Percentiles rank a stretch among this genome's conserved stretches.
phyloP scores from a whole-genome alignment of 2,329 filamentous ascomycete genomes.

The Sarocladium kiliense region DNA sequence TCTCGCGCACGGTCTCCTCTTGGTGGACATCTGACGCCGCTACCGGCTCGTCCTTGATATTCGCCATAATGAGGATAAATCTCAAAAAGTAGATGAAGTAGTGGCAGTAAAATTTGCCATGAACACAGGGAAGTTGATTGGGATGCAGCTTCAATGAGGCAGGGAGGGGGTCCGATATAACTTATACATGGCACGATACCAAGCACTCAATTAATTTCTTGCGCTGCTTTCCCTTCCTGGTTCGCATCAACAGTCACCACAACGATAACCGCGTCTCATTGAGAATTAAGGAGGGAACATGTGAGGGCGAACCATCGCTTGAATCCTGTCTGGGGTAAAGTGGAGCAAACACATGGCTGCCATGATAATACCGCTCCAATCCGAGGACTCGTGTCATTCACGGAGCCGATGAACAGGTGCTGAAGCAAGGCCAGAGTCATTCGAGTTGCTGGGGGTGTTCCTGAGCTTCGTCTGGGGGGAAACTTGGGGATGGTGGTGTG shows the following conservation, averaged over 20 bases:
- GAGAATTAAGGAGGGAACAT: background rate
- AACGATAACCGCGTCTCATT: background rate
- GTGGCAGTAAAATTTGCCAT: background rate
- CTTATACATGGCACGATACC: constrained; percentile 7
- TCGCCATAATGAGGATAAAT: background rate
- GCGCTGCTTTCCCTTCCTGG: background rate
- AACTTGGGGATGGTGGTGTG: background rate
- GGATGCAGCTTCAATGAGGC: background rate
- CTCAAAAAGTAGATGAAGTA: background rate
- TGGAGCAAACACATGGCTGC: background rate
- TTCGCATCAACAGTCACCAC: background rate
- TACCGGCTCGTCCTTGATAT: background rate
- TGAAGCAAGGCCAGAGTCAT: background rate
- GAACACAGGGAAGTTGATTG: background rate
- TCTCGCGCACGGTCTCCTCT: background rate
- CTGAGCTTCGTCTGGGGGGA: background rate
- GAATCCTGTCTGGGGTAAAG: constrained; percentile 3
- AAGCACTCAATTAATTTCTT: background rate
- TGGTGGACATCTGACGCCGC: background rate
- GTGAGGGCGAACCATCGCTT: background rate
- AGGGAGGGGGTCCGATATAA: background rate
- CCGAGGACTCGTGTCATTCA: background rate
- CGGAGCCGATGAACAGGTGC: background rate
- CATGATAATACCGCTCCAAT: constrained; percentile 2
- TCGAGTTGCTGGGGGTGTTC: background rate